These are phyloP conservation scores for Juglanconis juglandina DNA, from an alignment of 2,329 filamentous ascomycete species.

Conservation along the genomic window DNA sequence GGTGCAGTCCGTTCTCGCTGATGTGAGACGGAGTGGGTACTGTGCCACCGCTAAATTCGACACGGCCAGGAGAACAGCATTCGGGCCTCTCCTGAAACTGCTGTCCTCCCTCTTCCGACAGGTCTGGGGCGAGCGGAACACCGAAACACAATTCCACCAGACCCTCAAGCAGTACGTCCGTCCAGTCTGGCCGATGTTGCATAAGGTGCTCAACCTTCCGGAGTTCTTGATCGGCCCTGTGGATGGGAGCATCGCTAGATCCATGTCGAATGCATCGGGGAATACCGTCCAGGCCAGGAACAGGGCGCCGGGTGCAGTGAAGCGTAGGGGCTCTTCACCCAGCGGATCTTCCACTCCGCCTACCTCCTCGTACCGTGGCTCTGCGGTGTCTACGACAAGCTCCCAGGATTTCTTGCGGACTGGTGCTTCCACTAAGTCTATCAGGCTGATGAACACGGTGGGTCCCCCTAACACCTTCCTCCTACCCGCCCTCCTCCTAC, in stretches of 20 bases:
- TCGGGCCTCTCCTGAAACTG: slow-evolving; percentile 62
- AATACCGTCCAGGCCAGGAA: slow-evolving; percentile 28
- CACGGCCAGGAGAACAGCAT: slow-evolving; percentile 56
- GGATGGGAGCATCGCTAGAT: slow-evolving; percentile 34
- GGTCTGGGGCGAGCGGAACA: slow-evolving; percentile 64
- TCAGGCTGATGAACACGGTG: slow-evolving; percentile 74
- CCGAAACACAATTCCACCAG: slow-evolving; percentile 61
- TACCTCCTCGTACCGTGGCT: slow-evolving; percentile 31
- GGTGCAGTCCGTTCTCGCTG: slow-evolving; percentile 59
- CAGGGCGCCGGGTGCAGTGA: slow-evolving; percentile 22
- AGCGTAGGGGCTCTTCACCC: slow-evolving; percentile 49
- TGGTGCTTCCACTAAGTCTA: slow-evolving; percentile 58
- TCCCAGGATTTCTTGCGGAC: slow-evolving; percentile 60
- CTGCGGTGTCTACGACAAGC: slow-evolving; percentile 42
- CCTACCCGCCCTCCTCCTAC: neutral
- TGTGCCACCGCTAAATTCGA: slow-evolving; percentile 67
- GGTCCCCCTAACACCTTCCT: neutral
- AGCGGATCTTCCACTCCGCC: slow-evolving; percentile 33
- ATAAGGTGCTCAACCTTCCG: slow-evolving; percentile 58
- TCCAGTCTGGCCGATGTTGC: slow-evolving; percentile 57
- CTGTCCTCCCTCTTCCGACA: slow-evolving; percentile 65
- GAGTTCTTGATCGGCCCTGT: slow-evolving; percentile 64
- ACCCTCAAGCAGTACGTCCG: slow-evolving; percentile 59
- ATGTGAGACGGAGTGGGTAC: slow-evolving; percentile 60
- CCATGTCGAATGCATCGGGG: slow-evolving; percentile 34